Conservation (phyloP, 176 grass and related monocot species). For the Carex myosuroides region DNA sequence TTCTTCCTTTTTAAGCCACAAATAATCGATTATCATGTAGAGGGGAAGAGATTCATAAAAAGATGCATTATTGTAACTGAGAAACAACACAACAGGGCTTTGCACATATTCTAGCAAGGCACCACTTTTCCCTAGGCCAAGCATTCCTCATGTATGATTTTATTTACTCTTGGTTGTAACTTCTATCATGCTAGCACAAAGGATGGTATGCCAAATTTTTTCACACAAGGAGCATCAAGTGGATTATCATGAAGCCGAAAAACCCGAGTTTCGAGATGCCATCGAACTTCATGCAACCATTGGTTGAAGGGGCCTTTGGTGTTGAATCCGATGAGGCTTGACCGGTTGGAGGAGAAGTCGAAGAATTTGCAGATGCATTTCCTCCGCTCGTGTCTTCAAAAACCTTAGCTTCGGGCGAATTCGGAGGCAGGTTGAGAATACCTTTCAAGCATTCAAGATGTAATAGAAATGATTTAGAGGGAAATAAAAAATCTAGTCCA, state of each 20-base stretch:
- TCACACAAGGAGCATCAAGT: neutral
- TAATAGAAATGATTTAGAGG: neutral
- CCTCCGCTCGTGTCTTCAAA: conserved; percentile 4
- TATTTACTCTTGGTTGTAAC: neutral
- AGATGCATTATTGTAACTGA: neutral
- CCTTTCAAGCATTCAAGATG: conserved; percentile 14
- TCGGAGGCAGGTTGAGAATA: conserved; percentile 25
- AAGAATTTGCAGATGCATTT: neutral
- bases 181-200: neutral
- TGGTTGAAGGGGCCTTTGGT: neutral
- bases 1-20: neutral
- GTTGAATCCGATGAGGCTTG: conserved; percentile 10
- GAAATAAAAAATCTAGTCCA: neutral
- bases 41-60: neutral
- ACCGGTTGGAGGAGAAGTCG: neutral
- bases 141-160: neutral
- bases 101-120: neutral
- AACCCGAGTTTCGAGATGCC: neutral
- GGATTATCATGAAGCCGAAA: neutral
- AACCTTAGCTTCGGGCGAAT: conserved; percentile 22
- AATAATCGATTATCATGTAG: neutral
- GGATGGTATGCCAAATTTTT: neutral
- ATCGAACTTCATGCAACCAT: neutral
- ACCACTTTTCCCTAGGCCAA: neutral
- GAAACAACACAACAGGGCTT: neutral